Evolutionary conservation across 1,284 basidiomycete species (phyloP).

Genomic region (Leccinum subrobustum): DNA sequence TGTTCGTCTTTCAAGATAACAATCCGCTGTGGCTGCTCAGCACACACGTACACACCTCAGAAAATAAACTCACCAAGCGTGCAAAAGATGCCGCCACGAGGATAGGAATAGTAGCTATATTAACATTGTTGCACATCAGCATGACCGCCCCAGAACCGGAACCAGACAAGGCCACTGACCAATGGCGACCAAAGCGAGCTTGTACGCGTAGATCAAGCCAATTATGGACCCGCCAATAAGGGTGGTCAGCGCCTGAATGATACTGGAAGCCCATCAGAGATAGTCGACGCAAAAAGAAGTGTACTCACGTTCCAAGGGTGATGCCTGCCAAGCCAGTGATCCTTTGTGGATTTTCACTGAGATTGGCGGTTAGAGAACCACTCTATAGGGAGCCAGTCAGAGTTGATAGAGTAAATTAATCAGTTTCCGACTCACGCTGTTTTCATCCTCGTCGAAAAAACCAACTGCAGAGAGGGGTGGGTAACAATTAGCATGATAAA

Average conservation of each 20-base stretch:
- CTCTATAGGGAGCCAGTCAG: slow-evolving; percentile 42
- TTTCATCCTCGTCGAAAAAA: slow-evolving; percentile 85
- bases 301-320: slow-evolving; percentile 73
- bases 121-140: slow-evolving; percentile 22
- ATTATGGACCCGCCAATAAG: slow-evolving; percentile 75
- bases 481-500: neutral
- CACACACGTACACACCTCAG: no score
- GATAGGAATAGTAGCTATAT: slow-evolving; percentile 78
- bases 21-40: no score
- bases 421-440: slow-evolving; percentile 51
- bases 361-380: slow-evolving; percentile 76
- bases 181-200: slow-evolving; percentile 73
- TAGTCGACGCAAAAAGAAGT: neutral
- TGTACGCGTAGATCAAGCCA: slow-evolving; percentile 81
- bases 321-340: slow-evolving; percentile 88
- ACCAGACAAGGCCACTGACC: slow-evolving; percentile 40
- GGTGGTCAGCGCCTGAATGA: slow-evolving; percentile 79
- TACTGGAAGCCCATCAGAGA: slow-evolving; percentile 39
- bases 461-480: slow-evolving; percentile 49
- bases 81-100: slow-evolving; percentile 86
- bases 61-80: slow-evolving; percentile 58
- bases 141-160: neutral
- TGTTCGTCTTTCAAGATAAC: no score
- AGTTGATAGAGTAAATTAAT: neutral
- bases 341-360: slow-evolving; percentile 92